Percentiles rank a stretch among this genome's conserved stretches.
phyloP scores from a whole-genome alignment of 2,329 filamentous ascomycete species.

The Sphaceloma murrayae region DNA sequence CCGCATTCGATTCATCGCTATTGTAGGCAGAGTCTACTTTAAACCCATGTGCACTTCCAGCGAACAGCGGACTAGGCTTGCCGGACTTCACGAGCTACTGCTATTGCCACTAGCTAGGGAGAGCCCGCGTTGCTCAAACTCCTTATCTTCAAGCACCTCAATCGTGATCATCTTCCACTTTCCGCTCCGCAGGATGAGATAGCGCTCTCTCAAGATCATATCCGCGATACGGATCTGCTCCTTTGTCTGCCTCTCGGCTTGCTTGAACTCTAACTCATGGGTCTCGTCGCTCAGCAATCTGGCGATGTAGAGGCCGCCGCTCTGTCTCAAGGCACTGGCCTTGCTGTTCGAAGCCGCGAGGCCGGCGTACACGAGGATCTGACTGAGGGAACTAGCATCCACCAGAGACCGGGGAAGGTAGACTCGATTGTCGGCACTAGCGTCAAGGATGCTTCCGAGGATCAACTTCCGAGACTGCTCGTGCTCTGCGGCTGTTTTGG shows the following conservation, averaged over 20 bases:
- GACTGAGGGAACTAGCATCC: background rate
- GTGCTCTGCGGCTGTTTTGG: slow-evolving; percentile 51
- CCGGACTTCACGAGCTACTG: no score
- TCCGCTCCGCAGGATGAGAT: slow-evolving; percentile 1
- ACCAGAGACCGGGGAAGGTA: slow-evolving; percentile 6
- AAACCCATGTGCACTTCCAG: no score
- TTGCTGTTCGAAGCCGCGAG: background rate
- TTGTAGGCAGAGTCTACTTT: no score
- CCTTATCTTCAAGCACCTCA: slow-evolving; percentile 9
- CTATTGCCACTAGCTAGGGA: background rate
- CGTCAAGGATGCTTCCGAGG: slow-evolving; percentile 17
- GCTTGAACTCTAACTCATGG: slow-evolving; percentile 2
- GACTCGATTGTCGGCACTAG: background rate
- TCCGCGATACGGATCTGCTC: background rate
- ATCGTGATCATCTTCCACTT: slow-evolving; percentile 8
- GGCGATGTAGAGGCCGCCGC: slow-evolving; percentile 8
- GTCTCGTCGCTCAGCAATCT: background rate
- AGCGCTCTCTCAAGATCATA: background rate
- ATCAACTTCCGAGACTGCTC: slow-evolving; percentile 33
- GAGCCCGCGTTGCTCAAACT: background rate
- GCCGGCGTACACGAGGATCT: background rate
- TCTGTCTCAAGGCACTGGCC: background rate
- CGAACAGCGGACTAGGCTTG: no score
- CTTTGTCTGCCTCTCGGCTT: background rate
- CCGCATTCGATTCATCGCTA: no score